Conservation (phyloP, 2,329 filamentous ascomycete species). For the Beauveria medogensis region DNA sequence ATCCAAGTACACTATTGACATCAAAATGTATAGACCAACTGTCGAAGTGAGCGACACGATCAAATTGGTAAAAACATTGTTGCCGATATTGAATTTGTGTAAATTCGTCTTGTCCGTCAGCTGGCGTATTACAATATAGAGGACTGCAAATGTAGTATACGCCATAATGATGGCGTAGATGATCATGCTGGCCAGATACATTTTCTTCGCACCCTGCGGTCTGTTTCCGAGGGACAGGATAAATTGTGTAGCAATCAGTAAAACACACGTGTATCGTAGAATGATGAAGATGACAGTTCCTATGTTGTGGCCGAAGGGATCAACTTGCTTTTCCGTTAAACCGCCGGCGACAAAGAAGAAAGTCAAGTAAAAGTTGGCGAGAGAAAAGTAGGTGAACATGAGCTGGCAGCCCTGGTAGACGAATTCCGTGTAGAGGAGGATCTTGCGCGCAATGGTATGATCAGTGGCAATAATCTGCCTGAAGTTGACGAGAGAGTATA, state of each 20-base stretch:
- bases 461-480: constrained; percentile 89
- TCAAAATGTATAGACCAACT: constrained; percentile 88
- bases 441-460: constrained; percentile 80
- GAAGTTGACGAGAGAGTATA: constrained; percentile 94
- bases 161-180: constrained; percentile 92
- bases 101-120: constrained; percentile 45
- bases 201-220: constrained; percentile 84
- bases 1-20: constrained; percentile 93
- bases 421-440: constrained; percentile 90
- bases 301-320: constrained; percentile 86
- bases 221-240: constrained; percentile 94
- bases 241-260: constrained; percentile 91
- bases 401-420: constrained; percentile 90
- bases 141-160: constrained; percentile 82
- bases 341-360: constrained; percentile 98
- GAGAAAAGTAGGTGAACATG: constrained; percentile 93
- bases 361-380: constrained; percentile 97
- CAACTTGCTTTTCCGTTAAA: constrained; percentile 66
- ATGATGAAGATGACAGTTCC: constrained; percentile 80
- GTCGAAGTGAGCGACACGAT: constrained; percentile 86
- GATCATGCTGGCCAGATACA: constrained; percentile 83
- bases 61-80: constrained; percentile 91
- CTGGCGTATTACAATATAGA: constrained; percentile 86
- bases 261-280: constrained; percentile 73
- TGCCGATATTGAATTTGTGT: constrained; percentile 53